Evolutionary conservation across 2,329 filamentous ascomycete genomes (phyloP).

Genomic region (Trichoderma simmonsii): DNA sequence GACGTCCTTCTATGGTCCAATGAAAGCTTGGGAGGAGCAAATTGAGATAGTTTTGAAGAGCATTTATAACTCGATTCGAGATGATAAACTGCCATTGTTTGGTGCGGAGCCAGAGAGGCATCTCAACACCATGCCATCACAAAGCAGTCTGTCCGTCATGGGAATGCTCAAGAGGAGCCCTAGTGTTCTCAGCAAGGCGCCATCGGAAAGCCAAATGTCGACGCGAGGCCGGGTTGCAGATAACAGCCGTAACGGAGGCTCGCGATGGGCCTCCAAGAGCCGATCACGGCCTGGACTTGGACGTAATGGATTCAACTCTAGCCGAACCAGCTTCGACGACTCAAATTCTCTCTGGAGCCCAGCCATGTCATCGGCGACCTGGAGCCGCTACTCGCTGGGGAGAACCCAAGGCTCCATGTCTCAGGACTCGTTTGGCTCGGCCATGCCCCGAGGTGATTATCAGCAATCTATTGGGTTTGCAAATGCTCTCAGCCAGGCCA

Average conservation of each 20-base stretch:
- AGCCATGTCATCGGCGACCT: slow-evolving; percentile 78
- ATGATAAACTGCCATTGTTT: slow-evolving; percentile 81
- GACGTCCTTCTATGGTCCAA: slow-evolving; percentile 67
- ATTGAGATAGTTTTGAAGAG: slow-evolving; percentile 88
- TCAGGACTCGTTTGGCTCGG: slow-evolving; percentile 82
- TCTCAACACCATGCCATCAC: slow-evolving; percentile 39
- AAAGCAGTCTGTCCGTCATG: slow-evolving; percentile 69
- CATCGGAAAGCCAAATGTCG: slow-evolving; percentile 74
- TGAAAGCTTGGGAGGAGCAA: slow-evolving; percentile 82
- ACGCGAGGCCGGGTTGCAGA: slow-evolving; percentile 69
- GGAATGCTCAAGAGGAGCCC: slow-evolving; percentile 79
- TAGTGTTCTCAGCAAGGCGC: slow-evolving; percentile 88
- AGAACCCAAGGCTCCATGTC: slow-evolving; percentile 90
- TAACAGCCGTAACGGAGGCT: slow-evolving; percentile 48
- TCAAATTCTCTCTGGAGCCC: slow-evolving; percentile 88
- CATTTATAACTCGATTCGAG: slow-evolving; percentile 86
- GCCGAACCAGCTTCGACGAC: slow-evolving; percentile 91
- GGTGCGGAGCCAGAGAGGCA: slow-evolving; percentile 57
- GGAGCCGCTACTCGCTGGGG: slow-evolving; percentile 90
- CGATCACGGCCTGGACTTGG: slow-evolving; percentile 73
- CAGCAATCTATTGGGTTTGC: slow-evolving; percentile 97
- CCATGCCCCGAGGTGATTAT: slow-evolving; percentile 74
- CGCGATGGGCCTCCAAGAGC: slow-evolving; percentile 81
- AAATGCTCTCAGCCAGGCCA: slow-evolving; percentile 92
- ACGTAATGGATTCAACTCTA: slow-evolving; percentile 79